Evolutionary conservation across 371 early-diverging fungal genomes (phyloP).

Genomic region (Apophysomyces variabilis): DNA sequence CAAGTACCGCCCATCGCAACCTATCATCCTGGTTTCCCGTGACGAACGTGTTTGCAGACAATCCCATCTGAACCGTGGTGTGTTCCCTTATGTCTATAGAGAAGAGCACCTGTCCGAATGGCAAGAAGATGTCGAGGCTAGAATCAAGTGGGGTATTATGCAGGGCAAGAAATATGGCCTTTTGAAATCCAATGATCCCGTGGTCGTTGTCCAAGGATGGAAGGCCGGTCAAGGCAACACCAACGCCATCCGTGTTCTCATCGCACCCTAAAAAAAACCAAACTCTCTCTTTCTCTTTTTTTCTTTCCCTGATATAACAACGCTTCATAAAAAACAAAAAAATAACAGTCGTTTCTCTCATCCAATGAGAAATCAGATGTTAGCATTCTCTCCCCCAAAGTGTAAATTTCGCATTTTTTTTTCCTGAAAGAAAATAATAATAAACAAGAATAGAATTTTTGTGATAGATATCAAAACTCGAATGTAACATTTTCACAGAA

Average conservation of each 20-base stretch:
- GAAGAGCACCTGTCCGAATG: slow-evolving; percentile 52
- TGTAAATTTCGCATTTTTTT: no score
- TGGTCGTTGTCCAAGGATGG: slow-evolving; percentile 78
- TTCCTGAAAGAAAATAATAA: no score
- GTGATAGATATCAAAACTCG: no score
- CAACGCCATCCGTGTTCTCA: slow-evolving; percentile 73
- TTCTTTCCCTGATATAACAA: no score
- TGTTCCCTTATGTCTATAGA: slow-evolving; percentile 83
- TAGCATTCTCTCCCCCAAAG: no score
- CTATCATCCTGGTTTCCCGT: slow-evolving; percentile 88
- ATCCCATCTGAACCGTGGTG: slow-evolving; percentile 84
- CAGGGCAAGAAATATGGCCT: slow-evolving; percentile 62
- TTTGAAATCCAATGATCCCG: slow-evolving; percentile 62
- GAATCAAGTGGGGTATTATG: slow-evolving; percentile 65
- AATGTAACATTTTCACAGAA: no score
- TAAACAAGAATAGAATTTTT: no score
- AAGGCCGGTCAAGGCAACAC: slow-evolving; percentile 75
- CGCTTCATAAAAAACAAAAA: no score
- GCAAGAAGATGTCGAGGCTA: slow-evolving; percentile 70
- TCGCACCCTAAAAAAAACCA: slow-evolving; percentile 31
- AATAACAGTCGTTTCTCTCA: no score
- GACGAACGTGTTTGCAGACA: slow-evolving; percentile 84
- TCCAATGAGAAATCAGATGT: no score
- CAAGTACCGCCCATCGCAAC: slow-evolving; percentile 92
- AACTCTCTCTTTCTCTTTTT: no score